These are phyloP conservation scores for Ceratocystis diversiconidia DNA, from an alignment of 2,329 filamentous ascomycete species.

Conservation along the genomic window DNA sequence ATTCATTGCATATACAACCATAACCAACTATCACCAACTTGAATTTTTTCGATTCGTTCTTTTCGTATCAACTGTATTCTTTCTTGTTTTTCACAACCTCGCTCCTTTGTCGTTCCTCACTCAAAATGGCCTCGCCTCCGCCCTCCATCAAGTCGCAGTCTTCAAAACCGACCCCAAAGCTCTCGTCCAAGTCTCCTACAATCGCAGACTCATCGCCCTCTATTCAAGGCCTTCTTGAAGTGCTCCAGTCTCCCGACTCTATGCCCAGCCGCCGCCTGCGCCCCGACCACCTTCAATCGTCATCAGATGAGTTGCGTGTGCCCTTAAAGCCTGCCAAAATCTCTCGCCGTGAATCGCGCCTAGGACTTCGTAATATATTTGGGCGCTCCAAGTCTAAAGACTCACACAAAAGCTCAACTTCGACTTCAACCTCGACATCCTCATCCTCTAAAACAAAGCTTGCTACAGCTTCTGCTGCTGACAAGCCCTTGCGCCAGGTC, in stretches of 20 bases:
- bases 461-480: neutral
- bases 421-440: neutral
- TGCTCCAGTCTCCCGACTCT: constrained; percentile 10
- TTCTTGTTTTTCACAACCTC: neutral
- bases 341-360: constrained; percentile 36
- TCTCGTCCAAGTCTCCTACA: neutral
- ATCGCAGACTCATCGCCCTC: neutral
- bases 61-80: neutral
- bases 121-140: neutral
- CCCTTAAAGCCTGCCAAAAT: constrained; percentile 32
- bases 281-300: constrained; percentile 14
- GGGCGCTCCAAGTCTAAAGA: constrained; percentile 30
- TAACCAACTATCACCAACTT: neutral
- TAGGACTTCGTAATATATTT: constrained; percentile 40
- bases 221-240: neutral
- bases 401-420: neutral
- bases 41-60: neutral
- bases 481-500: neutral
- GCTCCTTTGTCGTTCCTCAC: neutral
- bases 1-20: neutral
- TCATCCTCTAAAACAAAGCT: neutral
- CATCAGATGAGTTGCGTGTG: constrained; percentile 26
- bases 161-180: neutral
- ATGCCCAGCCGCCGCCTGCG: constrained; percentile 15
- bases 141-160: neutral